Conservation (phyloP, 306 rosid genomes). For the Sechiopsis laciniata region DNA sequence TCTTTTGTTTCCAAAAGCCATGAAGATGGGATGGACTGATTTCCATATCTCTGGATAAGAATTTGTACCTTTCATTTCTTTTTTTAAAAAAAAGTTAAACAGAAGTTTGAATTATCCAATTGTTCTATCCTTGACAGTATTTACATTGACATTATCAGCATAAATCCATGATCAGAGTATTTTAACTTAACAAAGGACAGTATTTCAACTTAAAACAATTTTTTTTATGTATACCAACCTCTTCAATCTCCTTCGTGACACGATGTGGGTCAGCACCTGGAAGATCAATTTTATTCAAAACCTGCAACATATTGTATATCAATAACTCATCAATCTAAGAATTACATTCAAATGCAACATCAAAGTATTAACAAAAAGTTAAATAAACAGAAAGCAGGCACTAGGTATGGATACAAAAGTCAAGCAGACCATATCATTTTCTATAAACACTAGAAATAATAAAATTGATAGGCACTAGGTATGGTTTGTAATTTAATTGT, state of each 20-base stretch:
- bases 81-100: no score
- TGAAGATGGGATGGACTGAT: no score
- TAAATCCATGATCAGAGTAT: slow-evolving; percentile 1
- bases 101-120: not conserved
- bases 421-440: no score
- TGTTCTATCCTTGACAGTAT: not conserved
- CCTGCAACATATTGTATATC: slow-evolving; percentile 43
- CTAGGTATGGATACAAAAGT: no score
- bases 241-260: slow-evolving; percentile 80
- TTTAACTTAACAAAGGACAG: not conserved
- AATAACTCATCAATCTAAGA: slow-evolving; percentile 12
- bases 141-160: not conserved
- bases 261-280: slow-evolving; percentile 93
- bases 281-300: slow-evolving; percentile 88
- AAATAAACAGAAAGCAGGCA: not conserved
- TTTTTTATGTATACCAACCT: slow-evolving; percentile 38
- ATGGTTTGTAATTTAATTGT: no score
- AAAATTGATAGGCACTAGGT: no score
- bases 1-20: no score
- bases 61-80: no score
- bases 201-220: not conserved
- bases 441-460: no score
- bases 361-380: not conserved
- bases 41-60: no score
- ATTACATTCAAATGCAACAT: slow-evolving; percentile 7